Percentiles rank a stretch among this genome's conserved stretches.
phyloP scores from a whole-genome alignment of 108 stramenopile genomes.

The Nannochloropsis oceanica region DNA sequence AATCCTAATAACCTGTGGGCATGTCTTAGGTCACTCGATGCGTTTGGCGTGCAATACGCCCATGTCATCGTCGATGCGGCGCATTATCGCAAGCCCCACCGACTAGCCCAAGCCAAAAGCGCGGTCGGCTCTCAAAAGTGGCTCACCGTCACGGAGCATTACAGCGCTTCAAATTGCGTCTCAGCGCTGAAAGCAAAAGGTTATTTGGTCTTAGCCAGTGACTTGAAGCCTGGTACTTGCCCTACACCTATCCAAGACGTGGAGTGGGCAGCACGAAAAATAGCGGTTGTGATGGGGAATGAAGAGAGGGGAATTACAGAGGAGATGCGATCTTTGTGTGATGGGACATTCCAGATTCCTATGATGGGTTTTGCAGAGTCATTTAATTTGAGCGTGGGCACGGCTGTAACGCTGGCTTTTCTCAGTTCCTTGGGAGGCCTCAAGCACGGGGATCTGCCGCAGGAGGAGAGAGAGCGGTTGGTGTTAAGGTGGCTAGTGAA shows the following conservation, averaged over 20 bases:
- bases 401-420: constrained; percentile 20
- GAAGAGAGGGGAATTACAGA: constrained; percentile 32
- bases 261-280: constrained; percentile 16
- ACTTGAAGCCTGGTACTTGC: background rate
- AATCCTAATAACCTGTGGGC: constrained; percentile 91
- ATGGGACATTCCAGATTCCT: constrained; percentile 30
- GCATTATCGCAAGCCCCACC: constrained; percentile 1
- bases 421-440: constrained; percentile 2
- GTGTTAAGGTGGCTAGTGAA: constrained; percentile 12
- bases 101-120: background rate
- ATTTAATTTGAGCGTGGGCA: constrained; percentile 33
- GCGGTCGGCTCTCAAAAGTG: constrained; percentile 27
- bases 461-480: constrained; percentile 1
- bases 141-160: constrained; percentile 27
- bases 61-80: constrained; percentile 20
- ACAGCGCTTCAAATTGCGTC: constrained; percentile 23
- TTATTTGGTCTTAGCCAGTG: constrained; percentile 6
- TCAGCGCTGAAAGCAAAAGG: constrained; percentile 13
- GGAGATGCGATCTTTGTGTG: constrained; percentile 9
- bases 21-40: constrained; percentile 71
- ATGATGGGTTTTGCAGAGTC: constrained; percentile 35
- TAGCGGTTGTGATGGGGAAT: constrained; percentile 35
- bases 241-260: constrained; percentile 15
- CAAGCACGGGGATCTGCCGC: constrained; percentile 10
- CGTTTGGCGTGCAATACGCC: constrained; percentile 35